phyloP scores from a whole-genome alignment of 202 grass and related monocot species.

The Saccharum hybrid region DNA sequence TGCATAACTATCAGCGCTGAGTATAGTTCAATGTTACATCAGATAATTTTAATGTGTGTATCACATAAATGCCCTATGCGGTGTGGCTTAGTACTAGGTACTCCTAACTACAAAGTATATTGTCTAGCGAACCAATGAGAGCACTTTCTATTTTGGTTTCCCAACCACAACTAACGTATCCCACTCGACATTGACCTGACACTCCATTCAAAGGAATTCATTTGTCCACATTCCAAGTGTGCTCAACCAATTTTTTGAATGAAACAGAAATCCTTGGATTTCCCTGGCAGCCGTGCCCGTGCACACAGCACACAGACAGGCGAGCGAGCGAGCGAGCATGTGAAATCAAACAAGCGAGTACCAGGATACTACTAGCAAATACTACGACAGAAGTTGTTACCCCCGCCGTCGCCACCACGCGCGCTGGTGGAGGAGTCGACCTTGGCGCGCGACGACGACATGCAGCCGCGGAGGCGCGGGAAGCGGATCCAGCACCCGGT shows the following conservation, averaged over 20 bases:
- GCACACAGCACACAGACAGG: background rate
- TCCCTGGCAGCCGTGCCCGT: conserved; percentile 24
- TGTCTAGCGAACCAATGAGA: conserved; percentile 3
- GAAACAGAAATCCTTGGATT: background rate
- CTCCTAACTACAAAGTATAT: background rate
- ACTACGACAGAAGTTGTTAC: conserved; percentile 41
- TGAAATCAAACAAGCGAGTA: background rate
- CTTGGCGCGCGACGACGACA: conserved; percentile 88
- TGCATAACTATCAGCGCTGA: conserved; percentile 7
- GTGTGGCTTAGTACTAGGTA: background rate
- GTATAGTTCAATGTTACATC: background rate
- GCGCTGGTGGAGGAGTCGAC: conserved; percentile 77
- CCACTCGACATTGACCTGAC: conserved; percentile 15
- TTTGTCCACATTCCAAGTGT: conserved; percentile 15
- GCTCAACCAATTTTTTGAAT: background rate
- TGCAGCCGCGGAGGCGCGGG: conserved; percentile 69
- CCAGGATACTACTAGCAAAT: background rate
- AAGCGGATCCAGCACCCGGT: conserved; percentile 92
- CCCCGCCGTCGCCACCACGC: conserved; percentile 45
- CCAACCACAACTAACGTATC: conserved; percentile 16
- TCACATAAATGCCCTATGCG: background rate
- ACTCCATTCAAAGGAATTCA: background rate
- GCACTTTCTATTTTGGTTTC: conserved; percentile 4
- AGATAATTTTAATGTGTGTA: background rate
- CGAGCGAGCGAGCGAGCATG: background rate